Conservation (phyloP, 179 eudicot genomes). For the Beta corolliflora region DNA sequence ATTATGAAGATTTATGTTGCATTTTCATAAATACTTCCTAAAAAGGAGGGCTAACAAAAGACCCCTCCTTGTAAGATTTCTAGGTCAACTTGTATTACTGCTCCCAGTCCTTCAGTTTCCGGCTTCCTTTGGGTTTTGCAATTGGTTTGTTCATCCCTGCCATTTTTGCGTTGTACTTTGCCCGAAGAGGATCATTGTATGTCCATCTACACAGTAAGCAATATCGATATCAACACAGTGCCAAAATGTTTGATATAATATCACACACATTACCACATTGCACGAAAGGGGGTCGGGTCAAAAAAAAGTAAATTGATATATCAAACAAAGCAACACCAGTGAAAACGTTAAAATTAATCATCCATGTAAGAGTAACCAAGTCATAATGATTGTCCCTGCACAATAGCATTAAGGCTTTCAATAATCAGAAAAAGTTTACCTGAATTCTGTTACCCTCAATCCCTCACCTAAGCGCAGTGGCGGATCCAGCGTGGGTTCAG, state of each 20-base stretch:
- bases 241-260: not conserved
- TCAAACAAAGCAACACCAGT: not conserved
- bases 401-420: not conserved
- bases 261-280: not conserved
- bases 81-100: conserved; percentile 20
- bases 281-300: not conserved
- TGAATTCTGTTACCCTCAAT: not conserved
- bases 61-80: not conserved
- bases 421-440: not conserved
- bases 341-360: too few species aligned
- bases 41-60: not conserved
- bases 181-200: conserved; percentile 72
- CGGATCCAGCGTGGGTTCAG: too few species aligned
- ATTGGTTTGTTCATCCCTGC: conserved; percentile 86
- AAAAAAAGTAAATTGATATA: not conserved
- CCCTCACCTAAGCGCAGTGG: too few species aligned
- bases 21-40: conserved; percentile 8
- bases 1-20: not conserved
- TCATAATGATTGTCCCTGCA: not conserved
- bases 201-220: conserved; percentile 68
- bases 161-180: conserved; percentile 90
- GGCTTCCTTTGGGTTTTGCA: conserved; percentile 86
- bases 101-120: conserved; percentile 86
- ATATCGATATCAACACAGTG: not conserved
- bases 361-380: not conserved